Evolutionary conservation across 352 stramenopile genomes (phyloP), one percentile per base, ranked within the genome.

Genomic region (Blastocystis sp.): DNA sequence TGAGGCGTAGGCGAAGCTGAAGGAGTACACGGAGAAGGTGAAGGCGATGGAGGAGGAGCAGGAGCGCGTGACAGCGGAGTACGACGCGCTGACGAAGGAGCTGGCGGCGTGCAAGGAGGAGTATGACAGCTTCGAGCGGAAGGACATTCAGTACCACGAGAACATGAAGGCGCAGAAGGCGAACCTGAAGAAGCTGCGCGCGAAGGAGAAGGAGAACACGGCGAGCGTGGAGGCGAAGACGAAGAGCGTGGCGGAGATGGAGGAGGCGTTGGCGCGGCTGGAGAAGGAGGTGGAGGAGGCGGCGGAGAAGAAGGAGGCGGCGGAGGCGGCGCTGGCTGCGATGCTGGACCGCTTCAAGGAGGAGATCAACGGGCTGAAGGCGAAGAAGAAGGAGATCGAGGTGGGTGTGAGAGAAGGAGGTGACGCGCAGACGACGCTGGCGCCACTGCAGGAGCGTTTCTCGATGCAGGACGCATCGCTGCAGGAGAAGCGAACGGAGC

Each of bases 61-160:
- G 78, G 92, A 94, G 64, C 90, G 91, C 14, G 89, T 95, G 0
- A 93, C 93, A 62, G 3, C 28, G 66, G 92, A 95, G 80, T 95
- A 98, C 88, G 91, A 97, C 11, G 89, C 86, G 41, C 92, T 97
- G 10, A 91, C 92, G 28, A 89, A 91, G 0, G 92, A 96, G 89
- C 90, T 98, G n/a, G 93, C 94, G 38, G 91, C 92, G 62, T 93
- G 93, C 7, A 97, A 98, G 88, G 90, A 96, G 28, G 92, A 96
- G 76, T 98, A 97, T 89, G 92, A 93, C 7, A 93, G 95, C 19
- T 98, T 97, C 90, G 96, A 99, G 91, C 93, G 96, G 71, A 93
- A 96, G 89, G 96, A 99, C 88, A 97, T 99, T 89, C 97, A 98
- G 91, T 90, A 98, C 62, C 91, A 93, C 41, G 96, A 98, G 92